Evolutionary conservation across 768 basidiomycete species (phyloP).

Genomic region (Chalciporus pseudorubinellus): DNA sequence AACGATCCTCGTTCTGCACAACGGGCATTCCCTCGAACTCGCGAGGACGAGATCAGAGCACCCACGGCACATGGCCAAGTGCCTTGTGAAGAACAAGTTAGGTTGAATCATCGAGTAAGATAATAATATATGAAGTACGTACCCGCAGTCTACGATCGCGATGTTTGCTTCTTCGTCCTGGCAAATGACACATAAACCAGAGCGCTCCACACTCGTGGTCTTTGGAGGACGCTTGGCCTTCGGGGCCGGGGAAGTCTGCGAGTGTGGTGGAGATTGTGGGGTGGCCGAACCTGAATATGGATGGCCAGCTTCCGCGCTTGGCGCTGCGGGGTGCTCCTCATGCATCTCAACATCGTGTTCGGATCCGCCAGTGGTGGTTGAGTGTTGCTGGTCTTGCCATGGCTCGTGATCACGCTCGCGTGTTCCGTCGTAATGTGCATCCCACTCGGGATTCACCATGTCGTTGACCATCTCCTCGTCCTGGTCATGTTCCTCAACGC

Average conservation of each 20-base stretch:
- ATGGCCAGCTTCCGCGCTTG: background rate
- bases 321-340: slow-evolving; percentile 4
- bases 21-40: slow-evolving; percentile 82
- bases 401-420: slow-evolving; percentile 7
- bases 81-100: slow-evolving; percentile 41
- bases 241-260: slow-evolving; percentile 24
- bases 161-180: slow-evolving; percentile 95
- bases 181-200: slow-evolving; percentile 86
- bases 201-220: slow-evolving; percentile 45
- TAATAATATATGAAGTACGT: slow-evolving; percentile 29
- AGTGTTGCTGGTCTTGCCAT: background rate
- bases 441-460: slow-evolving; percentile 19
- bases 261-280: slow-evolving; percentile 16
- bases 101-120: background rate
- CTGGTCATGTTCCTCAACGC: slow-evolving; percentile 17
- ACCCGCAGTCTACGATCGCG: slow-evolving; percentile 94
- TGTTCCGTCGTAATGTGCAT: slow-evolving; percentile 1
- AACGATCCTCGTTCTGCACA: slow-evolving; percentile 86
- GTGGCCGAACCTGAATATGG: slow-evolving; percentile 8
- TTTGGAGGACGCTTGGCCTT: slow-evolving; percentile 37
- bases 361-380: background rate
- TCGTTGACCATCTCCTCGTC: slow-evolving; percentile 17
- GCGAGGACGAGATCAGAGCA: slow-evolving; percentile 80
- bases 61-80: slow-evolving; percentile 72
- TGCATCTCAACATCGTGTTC: slow-evolving; percentile 1